phyloP scores from a whole-genome alignment of 345 rosid genomes.

The Raphanus raphanistrum region DNA sequence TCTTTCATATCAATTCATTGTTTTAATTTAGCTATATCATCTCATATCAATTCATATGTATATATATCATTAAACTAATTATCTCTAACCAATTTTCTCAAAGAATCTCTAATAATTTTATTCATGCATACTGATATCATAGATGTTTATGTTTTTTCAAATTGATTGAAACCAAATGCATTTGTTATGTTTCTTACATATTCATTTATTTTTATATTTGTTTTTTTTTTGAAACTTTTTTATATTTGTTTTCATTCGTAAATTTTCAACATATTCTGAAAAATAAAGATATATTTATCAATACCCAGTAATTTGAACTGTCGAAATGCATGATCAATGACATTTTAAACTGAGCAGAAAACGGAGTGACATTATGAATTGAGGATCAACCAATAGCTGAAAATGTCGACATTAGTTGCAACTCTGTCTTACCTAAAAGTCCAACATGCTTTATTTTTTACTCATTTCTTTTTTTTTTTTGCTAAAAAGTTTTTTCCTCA shows the following conservation, averaged over 20 bases:
- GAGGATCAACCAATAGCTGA: neutral
- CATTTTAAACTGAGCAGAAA: neutral
- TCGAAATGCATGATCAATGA: neutral
- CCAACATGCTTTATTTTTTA: neutral
- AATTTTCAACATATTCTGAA: neutral
- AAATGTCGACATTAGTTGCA: neutral
- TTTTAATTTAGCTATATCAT: no score
- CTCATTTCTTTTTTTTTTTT: no score
- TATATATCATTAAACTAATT: no score
- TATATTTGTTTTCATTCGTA: neutral
- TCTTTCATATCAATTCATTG: neutral
- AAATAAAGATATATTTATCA: neutral
- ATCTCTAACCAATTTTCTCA: neutral
- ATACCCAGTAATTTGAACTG: neutral
- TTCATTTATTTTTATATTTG: neutral
- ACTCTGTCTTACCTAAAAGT: neutral
- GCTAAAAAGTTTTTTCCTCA: no score
- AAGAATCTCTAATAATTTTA: neutral
- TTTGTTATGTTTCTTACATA: neutral
- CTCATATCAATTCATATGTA: no score
- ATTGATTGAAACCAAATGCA: neutral
- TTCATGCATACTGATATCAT: neutral
- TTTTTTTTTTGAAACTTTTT: no score
- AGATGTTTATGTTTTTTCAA: neutral
- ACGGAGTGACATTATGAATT: neutral